Base-by-base conservation (phyloP, 345 rosid genomes). In the Ceriops tagal region DNA sequence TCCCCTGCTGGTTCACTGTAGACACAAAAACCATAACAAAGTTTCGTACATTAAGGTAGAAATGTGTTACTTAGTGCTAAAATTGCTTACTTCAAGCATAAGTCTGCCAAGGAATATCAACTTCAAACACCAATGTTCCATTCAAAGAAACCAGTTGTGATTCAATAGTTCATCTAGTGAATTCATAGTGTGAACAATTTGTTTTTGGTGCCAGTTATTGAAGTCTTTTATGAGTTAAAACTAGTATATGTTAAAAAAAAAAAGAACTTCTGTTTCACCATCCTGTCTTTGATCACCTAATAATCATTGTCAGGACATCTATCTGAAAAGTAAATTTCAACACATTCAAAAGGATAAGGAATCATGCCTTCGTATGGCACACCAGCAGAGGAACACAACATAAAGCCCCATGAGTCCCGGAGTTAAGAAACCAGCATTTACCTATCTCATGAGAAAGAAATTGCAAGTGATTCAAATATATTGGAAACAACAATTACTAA, bases 401-500 rank as follows among this genome's bases (percentile, higher is more conserved):
- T 93, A 93, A 26, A 93, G 97, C 51, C 98, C 98, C 98, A 93
- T 93, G 68, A 93, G 91, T 69, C 95, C 97, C 0, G 97, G 95
- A 80, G 93, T 76, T 81, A 93, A 83, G 87, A 84, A 82, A 53
- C 97, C 92, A 6, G 83, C 84, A 64, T 89, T 88, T 27, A 93
- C 82, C 98, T 93, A 82, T 79, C 82, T 56, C 31, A 13, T 13
- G 47, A 35, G 51, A 27, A 64, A 63, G 67, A 51, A 24, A 46
- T 10, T 66, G 28, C 62, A 24, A 56, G 28, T 28, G 11, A 22
- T 56, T 21, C 59, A 56, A 56, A 9, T 56, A 21, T 24, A n/a
- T 24, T 56, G 16, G 28, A 27, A 24, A 56, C 4, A 56, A 56
- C 3, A 43, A 43, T 43, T 9, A 43, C 1, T 43, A 43, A 15